Percentiles rank a stretch among this genome's conserved stretches.
phyloP scores from a whole-genome alignment of 345 rosid species.

The Eucalyptus caleyi region DNA sequence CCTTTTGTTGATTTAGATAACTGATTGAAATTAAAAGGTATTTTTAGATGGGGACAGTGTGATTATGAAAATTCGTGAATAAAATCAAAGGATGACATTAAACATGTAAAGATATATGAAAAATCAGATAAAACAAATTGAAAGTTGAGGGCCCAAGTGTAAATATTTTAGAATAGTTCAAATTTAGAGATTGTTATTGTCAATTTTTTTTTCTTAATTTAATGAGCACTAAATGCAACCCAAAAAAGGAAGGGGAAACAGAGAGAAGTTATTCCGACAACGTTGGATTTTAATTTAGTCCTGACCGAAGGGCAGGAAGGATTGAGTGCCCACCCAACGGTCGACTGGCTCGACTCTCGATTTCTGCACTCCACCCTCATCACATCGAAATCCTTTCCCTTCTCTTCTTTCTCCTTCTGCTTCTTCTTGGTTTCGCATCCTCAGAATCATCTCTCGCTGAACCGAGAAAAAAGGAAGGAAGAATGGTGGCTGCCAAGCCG shows the following conservation, averaged over 20 bases:
- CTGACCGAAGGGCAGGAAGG: neutral
- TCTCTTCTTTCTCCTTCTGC: neutral
- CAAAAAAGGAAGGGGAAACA: neutral
- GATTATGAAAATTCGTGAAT: neutral
- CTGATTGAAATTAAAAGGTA: neutral
- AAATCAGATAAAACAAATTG: neutral
- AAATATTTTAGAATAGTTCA: neutral
- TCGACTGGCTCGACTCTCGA: neutral
- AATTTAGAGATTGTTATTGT: neutral
- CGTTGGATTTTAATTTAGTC: neutral
- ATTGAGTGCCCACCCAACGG: neutral
- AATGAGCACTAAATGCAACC: neutral
- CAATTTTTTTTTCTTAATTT: neutral
- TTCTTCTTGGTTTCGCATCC: neutral
- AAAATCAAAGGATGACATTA: neutral
- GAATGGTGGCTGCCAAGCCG: slow-evolving; percentile 24
- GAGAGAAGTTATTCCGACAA: neutral
- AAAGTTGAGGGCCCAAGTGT: neutral
- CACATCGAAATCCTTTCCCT: neutral
- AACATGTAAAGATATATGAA: neutral
- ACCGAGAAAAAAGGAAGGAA: neutral
- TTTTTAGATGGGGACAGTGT: too few relatives aligned
- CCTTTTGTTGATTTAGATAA: neutral
- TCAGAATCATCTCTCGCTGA: neutral
- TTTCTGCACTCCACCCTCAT: neutral